A percentile compares a stretch with the other conserved stretches of the same genome.
These are phyloP conservation scores for Plantago ovata DNA, from an alignment of 257 asterid genomes.

Conservation along the genomic window DNA sequence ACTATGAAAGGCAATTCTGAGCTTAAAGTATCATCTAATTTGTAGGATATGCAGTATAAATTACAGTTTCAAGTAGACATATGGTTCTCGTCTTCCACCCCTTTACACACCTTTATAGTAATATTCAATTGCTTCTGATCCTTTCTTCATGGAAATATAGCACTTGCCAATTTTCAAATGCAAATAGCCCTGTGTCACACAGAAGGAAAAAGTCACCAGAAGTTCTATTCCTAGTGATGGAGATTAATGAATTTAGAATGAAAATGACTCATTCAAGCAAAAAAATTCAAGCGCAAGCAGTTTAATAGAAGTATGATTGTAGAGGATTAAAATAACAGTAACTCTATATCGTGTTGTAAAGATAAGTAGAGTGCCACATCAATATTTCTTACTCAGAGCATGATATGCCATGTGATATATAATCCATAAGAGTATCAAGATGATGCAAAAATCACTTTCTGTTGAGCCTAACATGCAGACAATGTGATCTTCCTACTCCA, in stretches of 20 bases:
- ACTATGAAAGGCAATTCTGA: background rate
- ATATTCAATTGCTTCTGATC: slow-evolving; percentile 49
- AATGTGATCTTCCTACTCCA: background rate
- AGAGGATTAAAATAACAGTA: too few relatives aligned
- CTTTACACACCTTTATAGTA: slow-evolving; percentile 48
- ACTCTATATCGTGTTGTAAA: too few relatives aligned
- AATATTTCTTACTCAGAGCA: too few relatives aligned
- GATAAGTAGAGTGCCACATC: too few relatives aligned
- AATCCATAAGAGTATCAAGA: background rate
- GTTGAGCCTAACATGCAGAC: background rate
- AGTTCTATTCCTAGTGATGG: background rate
- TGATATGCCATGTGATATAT: too few relatives aligned
- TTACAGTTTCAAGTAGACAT: slow-evolving; percentile 11
- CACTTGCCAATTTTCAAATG: slow-evolving; percentile 68
- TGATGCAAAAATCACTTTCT: background rate
- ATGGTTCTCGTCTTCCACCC: slow-evolving; percentile 8
- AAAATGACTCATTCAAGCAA: too few relatives aligned
- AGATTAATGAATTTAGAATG: background rate
- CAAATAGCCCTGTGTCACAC: slow-evolving; percentile 52
- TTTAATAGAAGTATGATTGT: too few relatives aligned
- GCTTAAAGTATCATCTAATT: background rate
- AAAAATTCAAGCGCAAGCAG: too few relatives aligned
- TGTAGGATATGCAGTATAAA: slow-evolving; percentile 8
- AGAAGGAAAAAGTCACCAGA: background rate
- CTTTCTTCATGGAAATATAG: slow-evolving; percentile 39